These are phyloP conservation scores for Danielia reshetovae DNA, from an alignment of 805 yeast species.

Conservation along the genomic window DNA sequence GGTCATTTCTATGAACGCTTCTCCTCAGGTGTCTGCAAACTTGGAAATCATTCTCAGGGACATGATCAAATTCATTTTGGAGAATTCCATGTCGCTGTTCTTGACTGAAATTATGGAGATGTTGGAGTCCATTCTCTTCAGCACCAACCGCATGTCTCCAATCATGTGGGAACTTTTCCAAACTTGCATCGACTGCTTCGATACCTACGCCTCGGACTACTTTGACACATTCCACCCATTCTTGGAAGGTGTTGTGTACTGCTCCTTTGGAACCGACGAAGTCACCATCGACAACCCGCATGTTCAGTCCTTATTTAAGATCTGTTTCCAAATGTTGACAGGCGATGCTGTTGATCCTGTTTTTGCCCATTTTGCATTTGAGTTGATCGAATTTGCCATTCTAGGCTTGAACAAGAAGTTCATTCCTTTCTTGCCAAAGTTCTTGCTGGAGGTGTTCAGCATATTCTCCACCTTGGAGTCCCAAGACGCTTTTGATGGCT, in stretches of 20 bases:
- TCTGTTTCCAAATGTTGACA: conserved; percentile 33
- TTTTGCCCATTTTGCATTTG: conserved; percentile 38
- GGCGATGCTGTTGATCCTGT: conserved; percentile 36
- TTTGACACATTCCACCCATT: conserved; percentile 55
- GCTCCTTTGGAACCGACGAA: conserved; percentile 43
- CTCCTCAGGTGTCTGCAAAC: conserved; percentile 33
- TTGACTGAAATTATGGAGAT: conserved; percentile 38
- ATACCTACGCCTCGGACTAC: conserved; percentile 56
- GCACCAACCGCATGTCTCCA: conserved; percentile 50
- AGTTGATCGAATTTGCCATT: conserved; percentile 32
- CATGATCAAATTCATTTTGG: conserved; percentile 31
- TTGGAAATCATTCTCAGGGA: conserved; percentile 33
- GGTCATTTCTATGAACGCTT: conserved; percentile 39
- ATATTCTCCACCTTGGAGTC: conserved; percentile 32
- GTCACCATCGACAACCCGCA: conserved; percentile 35
- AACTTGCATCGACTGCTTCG: conserved; percentile 49
- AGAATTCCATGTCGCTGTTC: conserved; percentile 38
- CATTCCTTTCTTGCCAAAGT: conserved; percentile 28
- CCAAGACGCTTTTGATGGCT: conserved; percentile 40
- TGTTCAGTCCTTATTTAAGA: conserved; percentile 35
- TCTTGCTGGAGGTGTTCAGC: conserved; percentile 32
- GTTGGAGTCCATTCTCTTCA: conserved; percentile 51
- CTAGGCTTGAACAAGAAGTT: conserved; percentile 29
- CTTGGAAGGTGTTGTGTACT: conserved; percentile 49
- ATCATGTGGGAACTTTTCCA: conserved; percentile 50